phyloP scores from a whole-genome alignment of 1,284 basidiomycete genomes.

The Sphagnurus paluster region DNA sequence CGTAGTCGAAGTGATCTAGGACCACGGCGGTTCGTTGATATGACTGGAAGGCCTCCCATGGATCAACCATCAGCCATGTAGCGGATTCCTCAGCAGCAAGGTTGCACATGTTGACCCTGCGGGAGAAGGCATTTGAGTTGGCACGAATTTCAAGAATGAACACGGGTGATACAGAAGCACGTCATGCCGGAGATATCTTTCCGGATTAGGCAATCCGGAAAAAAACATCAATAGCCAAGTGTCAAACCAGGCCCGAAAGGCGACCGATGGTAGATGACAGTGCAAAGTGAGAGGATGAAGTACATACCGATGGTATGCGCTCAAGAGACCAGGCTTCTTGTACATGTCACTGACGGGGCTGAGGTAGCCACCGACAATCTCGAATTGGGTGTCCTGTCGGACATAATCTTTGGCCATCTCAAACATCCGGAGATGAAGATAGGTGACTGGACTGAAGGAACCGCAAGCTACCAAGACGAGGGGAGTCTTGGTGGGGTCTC shows the following conservation, averaged over 20 bases:
- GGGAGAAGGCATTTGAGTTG: slow-evolving; percentile 14
- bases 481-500: slow-evolving; percentile 66
- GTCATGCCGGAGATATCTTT: slow-evolving; percentile 19
- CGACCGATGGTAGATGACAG: slow-evolving; percentile 9
- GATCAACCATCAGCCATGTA: slow-evolving; percentile 89
- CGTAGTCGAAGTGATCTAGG: slow-evolving; percentile 93
- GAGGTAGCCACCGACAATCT: slow-evolving; percentile 92
- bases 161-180: slow-evolving; percentile 10
- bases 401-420: slow-evolving; percentile 98
- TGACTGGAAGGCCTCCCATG: slow-evolving; percentile 94
- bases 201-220: slow-evolving; percentile 22
- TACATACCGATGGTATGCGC: slow-evolving; percentile 75
- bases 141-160: slow-evolving; percentile 3
- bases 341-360: slow-evolving; percentile 94
- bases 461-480: slow-evolving; percentile 80
- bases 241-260: background rate
- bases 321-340: slow-evolving; percentile 87
- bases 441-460: slow-evolving; percentile 82
- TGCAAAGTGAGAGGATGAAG: slow-evolving; percentile 9
- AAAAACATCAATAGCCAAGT: slow-evolving; percentile 1
- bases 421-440: slow-evolving; percentile 91
- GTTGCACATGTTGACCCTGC: slow-evolving; percentile 85
- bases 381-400: slow-evolving; percentile 89
- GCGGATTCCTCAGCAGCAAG: slow-evolving; percentile 82
- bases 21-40: slow-evolving; percentile 97